Conservation (phyloP, 1,284 basidiomycete genomes). For the Leccinum fuscescens region DNA sequence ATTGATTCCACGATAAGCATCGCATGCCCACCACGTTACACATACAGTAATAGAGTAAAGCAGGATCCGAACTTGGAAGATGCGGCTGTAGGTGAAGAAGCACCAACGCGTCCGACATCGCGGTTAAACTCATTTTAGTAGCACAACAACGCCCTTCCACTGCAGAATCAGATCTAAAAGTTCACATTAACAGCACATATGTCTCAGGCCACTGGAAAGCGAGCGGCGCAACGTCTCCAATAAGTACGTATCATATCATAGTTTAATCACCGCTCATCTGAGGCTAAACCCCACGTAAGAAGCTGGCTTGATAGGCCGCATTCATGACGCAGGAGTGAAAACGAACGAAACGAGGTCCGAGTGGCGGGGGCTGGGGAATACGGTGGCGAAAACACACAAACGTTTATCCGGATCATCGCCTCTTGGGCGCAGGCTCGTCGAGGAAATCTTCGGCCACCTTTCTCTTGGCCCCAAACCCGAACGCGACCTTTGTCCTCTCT, state of each 20-base stretch:
- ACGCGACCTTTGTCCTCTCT: slow-evolving; percentile 70
- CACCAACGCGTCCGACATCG: neutral
- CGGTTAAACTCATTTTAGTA: neutral
- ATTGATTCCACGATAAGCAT: neutral
- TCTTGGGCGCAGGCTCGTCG: slow-evolving; percentile 47
- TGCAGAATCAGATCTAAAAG: neutral
- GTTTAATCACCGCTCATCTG: neutral
- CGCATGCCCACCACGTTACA: neutral
- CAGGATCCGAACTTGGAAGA: neutral
- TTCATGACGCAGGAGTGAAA: neutral
- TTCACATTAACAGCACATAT: neutral
- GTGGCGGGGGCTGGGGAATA: neutral
- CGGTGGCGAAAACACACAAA: neutral
- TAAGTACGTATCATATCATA: neutral
- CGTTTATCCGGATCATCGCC: slow-evolving; percentile 28
- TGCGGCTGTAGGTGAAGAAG: neutral
- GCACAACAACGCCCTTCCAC: neutral
- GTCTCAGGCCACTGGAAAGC: neutral
- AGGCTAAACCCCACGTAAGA: neutral
- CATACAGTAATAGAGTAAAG: neutral
- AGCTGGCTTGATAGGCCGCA: neutral
- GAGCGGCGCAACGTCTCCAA: neutral
- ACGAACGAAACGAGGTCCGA: neutral
- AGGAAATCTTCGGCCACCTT: slow-evolving; percentile 66
- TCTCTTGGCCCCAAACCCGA: slow-evolving; percentile 74